Percentiles rank a stretch among this genome's conserved stretches.
Evolutionary conservation across 805 yeast species (phyloP).

Genomic region (Yarrowia deformans): DNA sequence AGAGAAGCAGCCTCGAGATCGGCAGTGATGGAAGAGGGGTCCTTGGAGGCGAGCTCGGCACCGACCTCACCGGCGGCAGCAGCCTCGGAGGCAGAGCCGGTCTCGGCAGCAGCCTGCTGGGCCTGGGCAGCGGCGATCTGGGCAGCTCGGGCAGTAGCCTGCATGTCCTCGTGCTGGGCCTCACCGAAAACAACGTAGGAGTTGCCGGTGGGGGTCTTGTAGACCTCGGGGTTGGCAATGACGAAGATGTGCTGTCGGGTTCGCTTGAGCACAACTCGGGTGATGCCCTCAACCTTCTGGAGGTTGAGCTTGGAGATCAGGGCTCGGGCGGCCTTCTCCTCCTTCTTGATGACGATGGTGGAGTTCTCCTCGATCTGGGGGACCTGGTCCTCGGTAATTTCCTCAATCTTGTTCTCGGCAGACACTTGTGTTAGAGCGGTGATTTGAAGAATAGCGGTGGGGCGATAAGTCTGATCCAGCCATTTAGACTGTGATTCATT

Average conservation of each 20-base stretch:
- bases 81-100: slow-evolving; percentile 54
- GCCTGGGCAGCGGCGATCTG: slow-evolving; percentile 74
- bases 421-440: slow-evolving; percentile 26
- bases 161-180: slow-evolving; percentile 94
- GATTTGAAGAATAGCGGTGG: not conserved
- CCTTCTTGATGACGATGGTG: slow-evolving; percentile 81
- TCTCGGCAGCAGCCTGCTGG: slow-evolving; percentile 56
- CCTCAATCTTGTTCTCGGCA: slow-evolving; percentile 38
- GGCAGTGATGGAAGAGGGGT: slow-evolving; percentile 45
- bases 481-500: too few species aligned
- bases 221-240: slow-evolving; percentile 93
- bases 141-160: slow-evolving; percentile 76
- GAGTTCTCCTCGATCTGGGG: slow-evolving; percentile 80
- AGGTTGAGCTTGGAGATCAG: slow-evolving; percentile 85
- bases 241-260: slow-evolving; percentile 90
- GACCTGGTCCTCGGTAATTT: slow-evolving; percentile 41
- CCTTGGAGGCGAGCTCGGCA: slow-evolving; percentile 54
- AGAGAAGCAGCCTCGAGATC: slow-evolving; percentile 49
- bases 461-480: too few species aligned
- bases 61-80: slow-evolving; percentile 55
- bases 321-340: slow-evolving; percentile 96
- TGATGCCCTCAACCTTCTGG: slow-evolving; percentile 88
- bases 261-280: slow-evolving; percentile 95
- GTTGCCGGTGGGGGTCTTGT: slow-evolving; percentile 87
- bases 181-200: slow-evolving; percentile 97